Evolutionary conservation across 306 rosid species (phyloP), one percentile per base, ranked within the genome.

Genomic region (Cucurbita ficifolia): DNA sequence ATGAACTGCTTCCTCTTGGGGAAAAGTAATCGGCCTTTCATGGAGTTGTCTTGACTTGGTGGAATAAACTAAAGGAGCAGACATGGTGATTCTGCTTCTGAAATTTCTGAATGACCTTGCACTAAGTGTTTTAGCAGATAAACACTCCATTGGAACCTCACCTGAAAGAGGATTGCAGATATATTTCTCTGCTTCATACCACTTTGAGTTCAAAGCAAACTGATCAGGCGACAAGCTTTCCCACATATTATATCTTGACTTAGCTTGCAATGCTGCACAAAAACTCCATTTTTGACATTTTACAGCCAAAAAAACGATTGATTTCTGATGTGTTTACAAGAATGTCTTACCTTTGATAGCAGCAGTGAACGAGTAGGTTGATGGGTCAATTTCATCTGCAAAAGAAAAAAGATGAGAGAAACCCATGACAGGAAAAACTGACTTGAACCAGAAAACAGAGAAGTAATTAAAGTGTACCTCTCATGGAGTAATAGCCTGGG

Each of bases 141-240:
- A 78, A 89, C 97, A 94, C 83, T 91, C 99, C 82, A 89, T 68
- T 64, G 99, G 99, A 52, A 94, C 86, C 24, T 94, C 91, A 29
- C 99, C 99, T 33, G 99, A 94, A 73, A 85, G 83, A 60, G 99
- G 99, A 39, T 94, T 94, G 87, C 97, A 84, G 73, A 94, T 94
- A 56, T 90, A 94, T 48, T 84, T 94, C 78, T 94, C 98, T 79
- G 98, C 98, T 78, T 94, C 98, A 75, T 87, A 86, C 98, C 98
- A 94, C 81, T 94, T 94, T 6, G 99, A 89, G 81, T 94, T 89
- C 79, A 94, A 76, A 61, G 91, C 87, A 86, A 94, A 86, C 80
- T 96, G 95, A 33, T 94, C 97, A 63, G 99, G 96, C 3, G 97
- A 91, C 71, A 71, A 84, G 29, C 85, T 83, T 50, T 91, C 97